Conservation (phyloP, 2,329 filamentous ascomycete genomes). For the Scedosporium minutisporum region DNA sequence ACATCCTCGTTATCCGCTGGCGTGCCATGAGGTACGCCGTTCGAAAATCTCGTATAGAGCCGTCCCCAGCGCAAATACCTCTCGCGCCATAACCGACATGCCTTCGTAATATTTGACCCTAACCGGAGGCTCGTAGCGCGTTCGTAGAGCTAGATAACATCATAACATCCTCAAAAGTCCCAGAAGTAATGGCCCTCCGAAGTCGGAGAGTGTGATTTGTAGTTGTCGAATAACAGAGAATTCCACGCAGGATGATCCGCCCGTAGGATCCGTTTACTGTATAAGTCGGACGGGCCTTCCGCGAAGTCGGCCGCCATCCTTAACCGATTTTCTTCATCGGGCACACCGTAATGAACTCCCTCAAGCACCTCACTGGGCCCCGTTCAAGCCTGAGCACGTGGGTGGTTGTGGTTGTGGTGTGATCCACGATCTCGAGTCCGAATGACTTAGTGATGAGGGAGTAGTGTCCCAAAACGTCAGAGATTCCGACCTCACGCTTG, state of each 20-base stretch:
- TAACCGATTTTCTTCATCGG: background rate
- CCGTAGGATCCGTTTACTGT: background rate
- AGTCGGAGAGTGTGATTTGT: background rate
- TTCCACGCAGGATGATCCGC: background rate
- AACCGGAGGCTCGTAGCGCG: background rate
- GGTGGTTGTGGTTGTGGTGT: conserved; percentile 10
- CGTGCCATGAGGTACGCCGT: background rate
- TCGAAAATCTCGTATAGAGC: background rate
- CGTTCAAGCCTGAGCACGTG: background rate
- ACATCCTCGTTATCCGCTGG: background rate
- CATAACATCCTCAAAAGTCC: background rate
- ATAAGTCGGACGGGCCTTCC: background rate
- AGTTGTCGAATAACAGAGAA: background rate
- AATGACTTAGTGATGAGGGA: conserved; percentile 9
- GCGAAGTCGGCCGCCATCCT: background rate
- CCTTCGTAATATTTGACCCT: background rate
- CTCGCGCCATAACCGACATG: background rate
- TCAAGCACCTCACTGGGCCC: background rate
- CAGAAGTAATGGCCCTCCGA: background rate
- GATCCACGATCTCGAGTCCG: background rate
- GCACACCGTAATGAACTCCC: background rate
- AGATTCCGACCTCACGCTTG: background rate
- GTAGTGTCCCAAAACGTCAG: background rate
- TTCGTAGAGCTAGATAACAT: background rate
- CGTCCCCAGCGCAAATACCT: background rate